These are phyloP conservation scores for Pyrenula massariospora DNA, from an alignment of 495 filamentous ascomycete genomes.

Conservation along the genomic window DNA sequence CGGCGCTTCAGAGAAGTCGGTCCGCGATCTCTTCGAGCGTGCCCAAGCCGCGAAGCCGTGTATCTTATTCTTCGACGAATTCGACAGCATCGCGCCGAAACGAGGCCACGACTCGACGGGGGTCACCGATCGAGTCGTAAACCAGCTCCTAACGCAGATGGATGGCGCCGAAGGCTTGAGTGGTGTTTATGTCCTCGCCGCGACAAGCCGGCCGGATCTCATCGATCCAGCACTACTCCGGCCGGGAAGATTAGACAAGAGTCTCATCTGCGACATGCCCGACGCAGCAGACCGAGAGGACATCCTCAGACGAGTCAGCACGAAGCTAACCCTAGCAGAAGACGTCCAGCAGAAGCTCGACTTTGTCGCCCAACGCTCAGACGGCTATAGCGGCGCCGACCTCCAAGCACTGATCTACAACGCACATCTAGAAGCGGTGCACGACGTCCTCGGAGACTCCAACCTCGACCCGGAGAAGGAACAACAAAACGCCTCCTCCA, in stretches of 20 bases:
- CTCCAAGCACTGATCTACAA: conserved; percentile 92
- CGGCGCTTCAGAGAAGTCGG: conserved; percentile 86
- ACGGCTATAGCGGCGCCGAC: conserved; percentile 92
- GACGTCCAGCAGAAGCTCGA: conserved; percentile 38
- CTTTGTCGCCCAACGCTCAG: conserved; percentile 66
- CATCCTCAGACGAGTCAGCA: conserved; percentile 70
- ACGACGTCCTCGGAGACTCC: conserved; percentile 69
- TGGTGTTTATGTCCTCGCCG: conserved; percentile 91
- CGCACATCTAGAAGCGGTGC: conserved; percentile 92
- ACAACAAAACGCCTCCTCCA: conserved; percentile 13
- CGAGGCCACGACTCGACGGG: conserved; percentile 93
- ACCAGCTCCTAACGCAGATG: conserved; percentile 97
- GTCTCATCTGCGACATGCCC: conserved; percentile 79
- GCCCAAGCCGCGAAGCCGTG: conserved; percentile 83
- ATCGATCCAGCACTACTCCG: conserved; percentile 88
- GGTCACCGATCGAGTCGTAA: conserved; percentile 96
- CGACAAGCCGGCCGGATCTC: conserved; percentile 79
- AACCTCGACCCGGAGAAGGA: conserved; percentile 25
- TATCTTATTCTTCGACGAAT: conserved; percentile 95
- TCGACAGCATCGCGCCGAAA: conserved; percentile 94
- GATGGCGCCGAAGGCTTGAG: conserved; percentile 91
- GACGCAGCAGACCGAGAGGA: conserved; percentile 66
- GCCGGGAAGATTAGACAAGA: conserved; percentile 86
- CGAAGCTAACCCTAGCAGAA: conserved; percentile 59
- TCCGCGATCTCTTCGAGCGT: conserved; percentile 87